phyloP scores from a whole-genome alignment of 1,139 yeast genomes.

The Debaryomyces subglobosus region DNA sequence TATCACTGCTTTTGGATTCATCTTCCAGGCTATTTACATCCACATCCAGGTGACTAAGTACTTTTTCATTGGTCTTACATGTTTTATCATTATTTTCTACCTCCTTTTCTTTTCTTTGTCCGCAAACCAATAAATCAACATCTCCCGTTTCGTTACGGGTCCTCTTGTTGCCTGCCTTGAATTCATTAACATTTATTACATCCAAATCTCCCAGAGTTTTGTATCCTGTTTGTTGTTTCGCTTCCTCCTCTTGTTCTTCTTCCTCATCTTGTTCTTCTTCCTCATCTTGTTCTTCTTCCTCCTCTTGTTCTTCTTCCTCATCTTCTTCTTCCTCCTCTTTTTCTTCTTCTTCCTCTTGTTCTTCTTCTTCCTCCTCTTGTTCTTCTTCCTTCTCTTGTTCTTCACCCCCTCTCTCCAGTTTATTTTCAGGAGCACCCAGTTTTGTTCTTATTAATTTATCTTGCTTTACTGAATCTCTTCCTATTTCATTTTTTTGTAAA shows the following conservation, averaged over 20 bases:
- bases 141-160: neutral
- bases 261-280: slow-evolving; percentile 9
- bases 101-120: neutral
- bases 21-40: neutral
- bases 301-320: slow-evolving; percentile 21
- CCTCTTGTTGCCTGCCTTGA: neutral
- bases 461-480: neutral
- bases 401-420: neutral
- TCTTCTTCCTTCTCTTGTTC: slow-evolving; percentile 13
- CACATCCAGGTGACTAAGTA: neutral
- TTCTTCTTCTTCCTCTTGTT: slow-evolving; percentile 10
- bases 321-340: slow-evolving; percentile 9
- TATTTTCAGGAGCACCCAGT: neutral
- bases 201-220: neutral
- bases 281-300: slow-evolving; percentile 14
- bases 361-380: slow-evolving; percentile 14
- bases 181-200: neutral
- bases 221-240: too few relatives aligned
- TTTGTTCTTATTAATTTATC: neutral
- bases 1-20: neutral
- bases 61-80: neutral
- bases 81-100: neutral
- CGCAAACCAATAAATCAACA: neutral
- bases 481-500: neutral
- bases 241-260: slow-evolving; percentile 4